Percentiles rank a stretch among this genome's conserved stretches.
Conservation (phyloP, 1,139 yeast genomes). For the Magnusiomyces paraingens region DNA sequence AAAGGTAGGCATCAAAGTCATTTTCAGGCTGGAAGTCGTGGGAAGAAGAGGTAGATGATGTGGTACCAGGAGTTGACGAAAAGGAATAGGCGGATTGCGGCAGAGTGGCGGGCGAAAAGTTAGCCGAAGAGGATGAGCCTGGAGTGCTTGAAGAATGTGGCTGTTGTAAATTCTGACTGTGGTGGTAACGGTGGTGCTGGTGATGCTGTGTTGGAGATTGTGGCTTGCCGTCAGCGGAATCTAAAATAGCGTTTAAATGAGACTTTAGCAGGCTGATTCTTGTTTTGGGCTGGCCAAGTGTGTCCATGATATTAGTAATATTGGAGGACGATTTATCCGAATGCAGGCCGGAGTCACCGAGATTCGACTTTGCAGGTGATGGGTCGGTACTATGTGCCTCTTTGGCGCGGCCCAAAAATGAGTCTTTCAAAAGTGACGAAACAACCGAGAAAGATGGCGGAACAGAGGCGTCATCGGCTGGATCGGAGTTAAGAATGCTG, state of each 20-base stretch:
- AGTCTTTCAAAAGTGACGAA: slow-evolving; percentile 4
- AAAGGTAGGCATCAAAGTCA: not conserved
- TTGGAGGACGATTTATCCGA: not conserved
- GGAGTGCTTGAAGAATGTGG: not conserved
- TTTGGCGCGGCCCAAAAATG: not conserved
- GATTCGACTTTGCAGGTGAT: not conserved
- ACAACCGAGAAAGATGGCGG: slow-evolving; percentile 5
- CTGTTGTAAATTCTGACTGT: not conserved
- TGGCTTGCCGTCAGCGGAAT: not conserved
- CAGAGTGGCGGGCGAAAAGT: not conserved
- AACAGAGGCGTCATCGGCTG: not conserved
- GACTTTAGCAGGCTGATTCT: not conserved
- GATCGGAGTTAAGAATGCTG: slow-evolving; percentile 3
- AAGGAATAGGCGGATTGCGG: too few relatives aligned
- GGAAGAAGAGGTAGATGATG: too few relatives aligned
- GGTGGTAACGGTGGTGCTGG: not conserved
- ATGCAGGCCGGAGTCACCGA: not conserved
- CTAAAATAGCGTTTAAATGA: not conserved
- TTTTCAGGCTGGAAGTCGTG: not conserved
- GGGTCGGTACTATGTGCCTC: not conserved
- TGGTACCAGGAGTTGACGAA: too few relatives aligned
- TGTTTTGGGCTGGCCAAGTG: not conserved
- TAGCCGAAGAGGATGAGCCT: not conserved
- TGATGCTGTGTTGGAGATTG: not conserved
- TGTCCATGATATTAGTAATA: not conserved